Evolutionary conservation across 1,284 basidiomycete species (phyloP).

Genomic region (Singerocomus rubriflavus): DNA sequence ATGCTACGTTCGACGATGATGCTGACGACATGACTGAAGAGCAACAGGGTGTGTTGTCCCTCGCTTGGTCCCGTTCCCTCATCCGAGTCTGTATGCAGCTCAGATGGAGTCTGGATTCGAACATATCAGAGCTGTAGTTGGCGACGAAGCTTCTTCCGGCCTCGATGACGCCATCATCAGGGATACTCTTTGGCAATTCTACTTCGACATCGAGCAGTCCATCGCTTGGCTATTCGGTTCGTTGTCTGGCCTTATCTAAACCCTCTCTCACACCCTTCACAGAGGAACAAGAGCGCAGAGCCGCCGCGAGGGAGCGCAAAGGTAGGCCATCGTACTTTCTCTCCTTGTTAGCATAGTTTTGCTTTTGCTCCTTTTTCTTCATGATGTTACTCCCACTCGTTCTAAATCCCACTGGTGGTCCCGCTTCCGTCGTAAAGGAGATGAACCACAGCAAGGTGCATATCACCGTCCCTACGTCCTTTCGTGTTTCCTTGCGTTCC

Average conservation of each 20-base stretch:
- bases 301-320: slow-evolving; percentile 68
- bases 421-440: slow-evolving; percentile 31
- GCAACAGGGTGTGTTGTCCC: slow-evolving; percentile 52
- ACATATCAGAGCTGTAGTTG: slow-evolving; percentile 64
- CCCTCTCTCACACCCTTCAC: slow-evolving; percentile 3
- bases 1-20: slow-evolving; percentile 67
- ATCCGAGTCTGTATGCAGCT: slow-evolving; percentile 42
- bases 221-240: slow-evolving; percentile 71
- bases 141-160: slow-evolving; percentile 60
- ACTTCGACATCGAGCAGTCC: slow-evolving; percentile 83
- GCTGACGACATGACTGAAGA: slow-evolving; percentile 71
- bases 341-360: slow-evolving; percentile 30
- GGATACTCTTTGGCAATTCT: slow-evolving; percentile 85
- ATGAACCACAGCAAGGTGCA: slow-evolving; percentile 36
- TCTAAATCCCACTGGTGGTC: slow-evolving; percentile 36
- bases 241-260: slow-evolving; percentile 20
- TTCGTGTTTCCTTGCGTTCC: slow-evolving; percentile 4
- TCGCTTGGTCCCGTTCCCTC: not conserved
- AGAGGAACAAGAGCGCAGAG: slow-evolving; percentile 62
- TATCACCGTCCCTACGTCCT: slow-evolving; percentile 25
- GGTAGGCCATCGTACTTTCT: slow-evolving; percentile 55
- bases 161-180: slow-evolving; percentile 75
- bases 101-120: slow-evolving; percentile 72
- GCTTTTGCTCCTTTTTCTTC: slow-evolving; percentile 34
- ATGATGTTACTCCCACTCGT: slow-evolving; percentile 27